Base-by-base conservation (phyloP, 169 alveolate species). In the Perkinsus chesapeaki region DNA sequence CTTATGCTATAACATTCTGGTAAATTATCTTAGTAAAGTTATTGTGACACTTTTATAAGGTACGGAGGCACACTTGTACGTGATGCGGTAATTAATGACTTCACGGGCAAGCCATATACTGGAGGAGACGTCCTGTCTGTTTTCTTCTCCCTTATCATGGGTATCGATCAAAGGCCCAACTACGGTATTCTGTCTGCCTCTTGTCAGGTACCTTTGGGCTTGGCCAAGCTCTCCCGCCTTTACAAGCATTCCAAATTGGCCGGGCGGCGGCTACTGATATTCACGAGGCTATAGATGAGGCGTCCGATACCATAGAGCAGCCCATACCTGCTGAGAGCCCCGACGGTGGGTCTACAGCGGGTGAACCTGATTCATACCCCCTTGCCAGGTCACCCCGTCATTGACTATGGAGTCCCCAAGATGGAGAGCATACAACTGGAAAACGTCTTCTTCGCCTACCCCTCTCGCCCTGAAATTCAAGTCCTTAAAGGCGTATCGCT, bases 401-500 rank as follows among this genome's bases (percentile, higher is more conserved):
- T 34, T 16, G 82, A 23, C 36, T 60, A 60, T 34, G 3, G 37
- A 27, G 36, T 23, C 31, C 82, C 82, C 39, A 92, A 92, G 39
- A 93, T 95, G 72, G 93, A 95, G 39, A 92, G 90, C 47, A 92
- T 96, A 0, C 95, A 96, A 90, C 94, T 96, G 39, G 93, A 93
- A 39, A 92, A 95, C 92, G 97, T 96, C 27, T 60, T 60, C 82
- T 60, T 60, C 82, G 27, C 82, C 36, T 60, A 60, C 82, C 82
- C 82, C 36, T 60, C 82, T 16, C 82, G 82, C 27, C 82, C 82
- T 34, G 82, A 60, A 34, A 34, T 34, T 19, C 72, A 39, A 72
- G 48, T 91, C 72, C 72, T 91, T 5, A n/a, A 91, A 37, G 92
- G 92, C 39, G 93, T 96, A 7, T 93, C 95, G 39, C 91, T 98